These are phyloP conservation scores for Adiantum capillusveneris DNA, from an alignment of 75 land plant species.

Conservation along the genomic window DNA sequence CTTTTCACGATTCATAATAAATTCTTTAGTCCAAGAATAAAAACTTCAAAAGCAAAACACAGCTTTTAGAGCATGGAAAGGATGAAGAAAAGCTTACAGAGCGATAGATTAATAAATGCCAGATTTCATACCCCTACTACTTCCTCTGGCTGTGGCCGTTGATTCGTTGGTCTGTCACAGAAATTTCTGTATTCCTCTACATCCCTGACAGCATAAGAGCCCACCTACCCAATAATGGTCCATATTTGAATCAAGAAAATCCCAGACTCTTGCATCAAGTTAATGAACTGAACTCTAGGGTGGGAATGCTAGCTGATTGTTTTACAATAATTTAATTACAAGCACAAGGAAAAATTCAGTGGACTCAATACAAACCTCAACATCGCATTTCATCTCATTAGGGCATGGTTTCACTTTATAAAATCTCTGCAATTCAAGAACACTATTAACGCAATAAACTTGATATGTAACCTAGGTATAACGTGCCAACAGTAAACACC, in stretches of 20 bases:
- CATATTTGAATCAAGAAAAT: too few species aligned
- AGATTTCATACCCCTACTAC: slow-evolving; percentile 60
- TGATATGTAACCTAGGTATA: not conserved
- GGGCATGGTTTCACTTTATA: slow-evolving; percentile 93
- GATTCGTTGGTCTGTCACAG: slow-evolving; percentile 84
- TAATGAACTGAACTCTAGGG: too few species aligned
- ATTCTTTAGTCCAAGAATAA: too few species aligned
- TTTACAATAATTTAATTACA: not conserved
- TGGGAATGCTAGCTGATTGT: too few species aligned
- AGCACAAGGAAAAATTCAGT: not conserved
- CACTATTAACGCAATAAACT: not conserved
- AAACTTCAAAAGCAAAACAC: too few species aligned
- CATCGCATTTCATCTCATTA: slow-evolving; percentile 98
- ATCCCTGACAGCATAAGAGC: slow-evolving; percentile 85
- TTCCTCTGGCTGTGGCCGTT: slow-evolving; percentile 84
- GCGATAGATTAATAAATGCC: not conserved
- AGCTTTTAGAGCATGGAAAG: too few species aligned
- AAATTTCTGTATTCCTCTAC: slow-evolving; percentile 91
- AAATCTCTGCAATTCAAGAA: slow-evolving; percentile 65
- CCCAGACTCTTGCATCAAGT: too few species aligned
- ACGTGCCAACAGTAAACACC: not conserved
- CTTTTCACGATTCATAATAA: too few species aligned
- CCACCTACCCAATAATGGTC: slow-evolving; percentile 39
- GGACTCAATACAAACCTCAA: slow-evolving; percentile 57
- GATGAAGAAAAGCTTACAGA: too few species aligned